Evolutionary conservation across 164 flowering plant genomes (phyloP).

Genomic region (Vitis amurensis): DNA sequence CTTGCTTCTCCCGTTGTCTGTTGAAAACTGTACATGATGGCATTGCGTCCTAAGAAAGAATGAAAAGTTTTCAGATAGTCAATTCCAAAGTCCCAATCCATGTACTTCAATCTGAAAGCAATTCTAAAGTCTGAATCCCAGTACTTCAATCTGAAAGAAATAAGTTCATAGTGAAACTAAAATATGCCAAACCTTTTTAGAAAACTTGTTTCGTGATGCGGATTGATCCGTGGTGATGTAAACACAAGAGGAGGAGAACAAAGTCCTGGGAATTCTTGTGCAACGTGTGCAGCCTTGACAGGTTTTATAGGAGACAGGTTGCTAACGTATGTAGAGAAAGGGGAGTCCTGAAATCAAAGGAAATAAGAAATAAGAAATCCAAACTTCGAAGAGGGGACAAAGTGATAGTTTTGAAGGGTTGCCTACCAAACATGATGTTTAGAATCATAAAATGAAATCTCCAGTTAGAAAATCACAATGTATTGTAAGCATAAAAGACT

Average conservation of each 20-base stretch:
- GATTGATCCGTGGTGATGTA: constrained; percentile 45
- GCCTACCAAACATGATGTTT: too few species aligned
- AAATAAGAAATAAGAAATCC: neutral
- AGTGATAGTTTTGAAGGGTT: too few species aligned
- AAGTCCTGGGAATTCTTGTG: constrained; percentile 41
- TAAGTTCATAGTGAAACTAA: neutral
- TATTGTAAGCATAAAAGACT: too few species aligned
- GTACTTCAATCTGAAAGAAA: neutral
- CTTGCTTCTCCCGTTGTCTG: constrained; percentile 12
- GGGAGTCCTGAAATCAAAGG: constrained; percentile 47
- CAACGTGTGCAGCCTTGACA: constrained; percentile 25
- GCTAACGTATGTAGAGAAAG: constrained; percentile 39
- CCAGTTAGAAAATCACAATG: too few species aligned
- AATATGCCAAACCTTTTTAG: constrained; percentile 28
- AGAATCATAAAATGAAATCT: neutral
- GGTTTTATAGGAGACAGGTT: constrained; percentile 53
- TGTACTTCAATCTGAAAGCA: neutral
- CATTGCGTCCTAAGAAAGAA: constrained; percentile 25
- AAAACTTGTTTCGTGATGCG: constrained; percentile 25
- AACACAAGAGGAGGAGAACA: constrained; percentile 51
- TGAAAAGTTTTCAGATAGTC: neutral
- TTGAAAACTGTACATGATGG: constrained; percentile 15
- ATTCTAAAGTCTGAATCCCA: neutral
- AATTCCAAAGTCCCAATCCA: constrained; percentile 2
- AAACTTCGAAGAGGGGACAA: neutral